phyloP scores from a whole-genome alignment of 2,329 filamentous ascomycete genomes.

The Aspergillus costaricaensis region DNA sequence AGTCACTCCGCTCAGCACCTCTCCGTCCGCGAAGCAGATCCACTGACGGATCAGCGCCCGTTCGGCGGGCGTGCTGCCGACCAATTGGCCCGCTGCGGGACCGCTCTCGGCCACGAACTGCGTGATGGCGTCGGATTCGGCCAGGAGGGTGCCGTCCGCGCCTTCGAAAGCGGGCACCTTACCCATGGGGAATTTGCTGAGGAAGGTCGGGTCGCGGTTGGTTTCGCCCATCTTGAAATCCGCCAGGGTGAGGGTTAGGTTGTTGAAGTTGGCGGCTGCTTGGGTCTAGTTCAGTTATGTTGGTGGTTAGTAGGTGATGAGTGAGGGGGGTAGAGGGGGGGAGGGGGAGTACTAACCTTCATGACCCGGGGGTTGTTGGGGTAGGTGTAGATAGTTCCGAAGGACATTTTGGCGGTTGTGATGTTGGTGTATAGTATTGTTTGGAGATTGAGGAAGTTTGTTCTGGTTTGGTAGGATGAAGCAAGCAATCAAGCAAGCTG shows the following conservation, averaged over 20 bases:
- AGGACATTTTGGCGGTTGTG: slow-evolving; percentile 18
- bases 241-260: slow-evolving; percentile 26
- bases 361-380: slow-evolving; percentile 25
- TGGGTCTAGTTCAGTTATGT: slow-evolving; percentile 23
- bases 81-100: slow-evolving; percentile 47
- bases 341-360: slow-evolving; percentile 18
- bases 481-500: too few species aligned
- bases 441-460: not conserved
- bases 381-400: slow-evolving; percentile 25
- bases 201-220: slow-evolving; percentile 50
- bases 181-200: slow-evolving; percentile 55
- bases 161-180: slow-evolving; percentile 55
- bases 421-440: not conserved
- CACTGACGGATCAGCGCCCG: slow-evolving; percentile 51
- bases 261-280: slow-evolving; percentile 42
- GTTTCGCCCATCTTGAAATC: slow-evolving; percentile 47
- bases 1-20: slow-evolving; percentile 23
- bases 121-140: slow-evolving; percentile 52
- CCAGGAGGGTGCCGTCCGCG: slow-evolving; percentile 46
- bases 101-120: slow-evolving; percentile 51
- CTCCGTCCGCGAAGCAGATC: slow-evolving; percentile 46
- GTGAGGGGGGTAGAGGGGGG: not conserved
- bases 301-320: not conserved
- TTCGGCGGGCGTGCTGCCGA: slow-evolving; percentile 47
- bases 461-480: not conserved